These are phyloP conservation scores for Populus davidiana DNA, from an alignment of 345 rosid genomes.

Conservation along the genomic window DNA sequence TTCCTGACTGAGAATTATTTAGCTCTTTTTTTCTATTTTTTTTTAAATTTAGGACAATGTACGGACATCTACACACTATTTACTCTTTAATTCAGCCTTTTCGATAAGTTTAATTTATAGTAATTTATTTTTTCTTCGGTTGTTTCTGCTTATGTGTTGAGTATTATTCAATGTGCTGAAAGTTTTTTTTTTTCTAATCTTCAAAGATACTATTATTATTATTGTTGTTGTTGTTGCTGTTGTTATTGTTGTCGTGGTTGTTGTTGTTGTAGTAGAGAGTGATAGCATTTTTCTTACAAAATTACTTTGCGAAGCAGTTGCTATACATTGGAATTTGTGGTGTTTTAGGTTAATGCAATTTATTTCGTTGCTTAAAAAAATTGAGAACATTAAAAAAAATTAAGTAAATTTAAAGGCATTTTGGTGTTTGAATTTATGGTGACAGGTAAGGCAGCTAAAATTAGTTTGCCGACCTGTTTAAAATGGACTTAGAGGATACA, in stretches of 20 bases:
- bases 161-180: not conserved
- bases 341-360: not conserved
- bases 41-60: too few relatives aligned
- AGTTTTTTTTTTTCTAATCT: too few relatives aligned
- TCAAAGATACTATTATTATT: too few relatives aligned
- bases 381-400: too few relatives aligned
- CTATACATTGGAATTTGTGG: not conserved
- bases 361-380: not conserved
- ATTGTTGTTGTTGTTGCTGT: too few relatives aligned
- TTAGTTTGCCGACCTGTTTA: slow-evolving; percentile 15
- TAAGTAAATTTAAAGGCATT: not conserved
- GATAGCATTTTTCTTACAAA: not conserved
- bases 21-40: too few relatives aligned
- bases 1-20: not conserved
- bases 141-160: not conserved
- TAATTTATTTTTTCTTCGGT: not conserved
- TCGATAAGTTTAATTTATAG: too few relatives aligned
- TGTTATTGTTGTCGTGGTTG: too few relatives aligned
- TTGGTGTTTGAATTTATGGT: slow-evolving; percentile 4
- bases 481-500: slow-evolving; percentile 56
- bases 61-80: too few relatives aligned
- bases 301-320: not conserved
- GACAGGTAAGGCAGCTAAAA: slow-evolving; percentile 32
- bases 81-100: not conserved
- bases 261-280: not conserved